Base-by-base conservation (phyloP, 2,329 filamentous ascomycete species). In the Calonectria multiphialidica region DNA sequence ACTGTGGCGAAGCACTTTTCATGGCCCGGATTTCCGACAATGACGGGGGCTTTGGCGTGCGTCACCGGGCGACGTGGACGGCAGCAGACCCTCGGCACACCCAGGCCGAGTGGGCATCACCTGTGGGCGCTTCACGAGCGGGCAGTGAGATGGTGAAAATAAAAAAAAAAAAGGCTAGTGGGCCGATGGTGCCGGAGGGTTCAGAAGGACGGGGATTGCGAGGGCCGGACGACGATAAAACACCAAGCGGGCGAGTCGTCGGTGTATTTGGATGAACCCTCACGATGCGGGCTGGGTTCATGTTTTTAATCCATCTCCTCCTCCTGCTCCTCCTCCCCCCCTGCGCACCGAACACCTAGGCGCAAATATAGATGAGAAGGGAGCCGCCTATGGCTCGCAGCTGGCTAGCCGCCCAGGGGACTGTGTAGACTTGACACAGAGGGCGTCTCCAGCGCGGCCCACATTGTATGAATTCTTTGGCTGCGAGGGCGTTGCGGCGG, bases 41-140 rank as follows among this genome's bases (percentile, higher is more conserved):
- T n/a, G 50, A 65, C 21, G 68, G 28, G 28, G 37, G 37, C 40
- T 47, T 55, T 59, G 49, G 71, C 62, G 57, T 73, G 72, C 74
- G 74, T 75, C 73, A 79, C 72, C 73, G 57, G 75, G 62, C 72
- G 74, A 79, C 76, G 77, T 79, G 75, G 78, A 71, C 71, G 55
- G 59, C 40, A 64, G 42, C 23, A 50, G 37, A 42, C 66, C 44
- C 65, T 71, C 69, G 69, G 69, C 69, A 71, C 62, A 64, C 21
- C 50, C 4, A 65, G 66, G 33, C 63, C 70, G 45, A 63, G 66
- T 59, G 42, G 35, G 61, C 61, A 66, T 69, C 66, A 45, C 57
- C 28, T 49, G 69, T 49, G 35, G 47, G 66, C 57, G 64, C 55
- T 68, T 47, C 40, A 42, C 40, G 62, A 66, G 61, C 42, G 33